These are phyloP conservation scores for Rhizophora apiculata DNA, from an alignment of 345 rosid genomes.

Conservation along the genomic window DNA sequence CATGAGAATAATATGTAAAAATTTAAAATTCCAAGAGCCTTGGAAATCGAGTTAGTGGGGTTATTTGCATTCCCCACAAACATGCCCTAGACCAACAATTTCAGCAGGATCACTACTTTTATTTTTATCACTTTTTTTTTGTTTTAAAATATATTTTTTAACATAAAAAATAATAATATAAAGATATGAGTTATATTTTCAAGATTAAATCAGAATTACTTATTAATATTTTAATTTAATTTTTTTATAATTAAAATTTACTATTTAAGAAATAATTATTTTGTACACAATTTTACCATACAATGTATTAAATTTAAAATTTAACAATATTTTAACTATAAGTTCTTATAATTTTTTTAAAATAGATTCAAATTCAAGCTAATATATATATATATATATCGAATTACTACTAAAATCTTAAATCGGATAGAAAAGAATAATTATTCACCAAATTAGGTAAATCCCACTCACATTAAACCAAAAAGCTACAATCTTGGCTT, in stretches of 20 bases:
- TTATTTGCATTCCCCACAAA: conserved; percentile 52
- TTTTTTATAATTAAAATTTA: no score
- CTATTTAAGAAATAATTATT: no score
- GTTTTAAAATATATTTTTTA: no score
- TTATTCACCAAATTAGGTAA: background rate
- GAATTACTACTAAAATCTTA: no score
- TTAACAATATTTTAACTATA: no score
- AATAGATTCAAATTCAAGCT: background rate
- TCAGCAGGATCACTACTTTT: conserved; percentile 15
- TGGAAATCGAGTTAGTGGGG: conserved; percentile 69
- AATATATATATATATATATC: background rate
- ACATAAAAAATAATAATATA: no score
- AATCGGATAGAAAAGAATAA: background rate
- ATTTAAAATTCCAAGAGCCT: conserved; percentile 47
- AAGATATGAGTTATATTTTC: no score
- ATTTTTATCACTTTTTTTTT: no score
- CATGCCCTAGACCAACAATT: conserved; percentile 47
- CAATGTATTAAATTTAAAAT: no score
- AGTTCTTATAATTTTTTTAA: no score
- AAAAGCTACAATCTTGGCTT: conserved; percentile 51
- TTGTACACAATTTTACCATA: no score
- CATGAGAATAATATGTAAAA: conserved; percentile 33
- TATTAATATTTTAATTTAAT: no score
- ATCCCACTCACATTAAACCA: conserved; percentile 27
- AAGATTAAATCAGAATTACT: background rate